Evolutionary conservation across 2,329 filamentous ascomycete genomes (phyloP), one percentile per base, ranked within the genome.

Genomic region (Xylaria sp.): DNA sequence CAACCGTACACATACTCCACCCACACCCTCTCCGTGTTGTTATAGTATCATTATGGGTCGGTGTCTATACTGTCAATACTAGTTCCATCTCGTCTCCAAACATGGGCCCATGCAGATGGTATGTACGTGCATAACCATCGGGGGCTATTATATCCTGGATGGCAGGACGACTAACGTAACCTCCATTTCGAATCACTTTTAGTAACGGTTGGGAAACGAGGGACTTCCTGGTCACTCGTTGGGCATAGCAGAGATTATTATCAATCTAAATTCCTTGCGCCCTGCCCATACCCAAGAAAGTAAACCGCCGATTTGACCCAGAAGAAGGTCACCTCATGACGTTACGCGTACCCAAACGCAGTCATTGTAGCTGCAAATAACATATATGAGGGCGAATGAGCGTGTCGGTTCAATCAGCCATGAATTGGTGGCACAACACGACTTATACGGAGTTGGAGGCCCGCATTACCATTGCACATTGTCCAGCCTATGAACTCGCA

Each of bases 401-500:
- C 53, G 54, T 59, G 53, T 28, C 26, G 42, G 62, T 38, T 63
- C 48, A 38, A 44, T 56, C 59, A 57, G 10, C 60, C 56, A 42
- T 53, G 49, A 60, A 48, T 46, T 48, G 56, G 61, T 63, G 54
- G 57, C 59, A 57, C n/a, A 49, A 48, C 40, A 42, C 46, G 58
- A 70, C 49, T 62, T 67, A 51, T 57, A 65, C 69, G 69, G 69
- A 69, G 62, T 40, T 60, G 63, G 64, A 71, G 69, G 69, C 63
- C 66, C 69, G 69, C 56, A 63, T 65, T 69, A 71, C 66, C 66
- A 69, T 65, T 63, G 60, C 63, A 63, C 63, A 62, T 66, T 60
- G 57, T n/a, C 51, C 59, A 51, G 59, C 69, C 67, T 66, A 69
- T 69, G 63, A 69, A 71, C 46, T 58, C 13, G 51, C 48, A 48